Base-by-base conservation (phyloP, 768 basidiomycete species). In the Amanita rubescens region DNA sequence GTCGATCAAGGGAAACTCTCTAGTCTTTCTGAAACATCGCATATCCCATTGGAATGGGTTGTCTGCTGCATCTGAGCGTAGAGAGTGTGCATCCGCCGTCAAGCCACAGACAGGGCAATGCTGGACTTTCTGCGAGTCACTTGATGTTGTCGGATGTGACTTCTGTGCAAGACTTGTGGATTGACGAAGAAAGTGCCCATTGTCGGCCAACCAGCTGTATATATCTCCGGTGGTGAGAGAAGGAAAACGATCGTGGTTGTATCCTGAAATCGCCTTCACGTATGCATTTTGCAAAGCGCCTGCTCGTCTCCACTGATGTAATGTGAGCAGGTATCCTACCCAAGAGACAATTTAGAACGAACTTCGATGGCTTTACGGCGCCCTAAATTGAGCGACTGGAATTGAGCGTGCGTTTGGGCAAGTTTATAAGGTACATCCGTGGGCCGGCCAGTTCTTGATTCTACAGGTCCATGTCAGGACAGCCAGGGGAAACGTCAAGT, bases 291-390 rank as follows among this genome's bases (percentile, higher is more conserved):
- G 71, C 44, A 80, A 64, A 37, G 75, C 76, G 43, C 65, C 68
- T 9, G 75, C 72, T 39, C 78, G 74, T 41, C 69, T 69, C 76
- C 77, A 78, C 79, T 81, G 10, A 34, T 37, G 2, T 27, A 54
- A 12, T 5, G 9, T 46, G 12, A 58, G 17, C 37, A 45, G 30
- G 53, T 41, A 19, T 37, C 41, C 33, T 35, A 32, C 49, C 45
- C 20, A 30, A 33, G 4, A 49, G 27, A 14, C 7, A n/a, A 51
- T 8, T 30, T 12, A 15, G 30, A 34, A 51, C 65, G 53, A 58
- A 78, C 78, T 65, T 78, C 76, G 12, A 80, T 76, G 3, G 78
- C 77, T 62, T 79, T 79, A 51, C 73, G 67, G 52, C 78, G 68
- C 19, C 79, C 79, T 27, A 67, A 48, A 17, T 73, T 59, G 5